Conservation (phyloP, 2,329 filamentous ascomycete species). For the Aspergillus spinulosporus region DNA sequence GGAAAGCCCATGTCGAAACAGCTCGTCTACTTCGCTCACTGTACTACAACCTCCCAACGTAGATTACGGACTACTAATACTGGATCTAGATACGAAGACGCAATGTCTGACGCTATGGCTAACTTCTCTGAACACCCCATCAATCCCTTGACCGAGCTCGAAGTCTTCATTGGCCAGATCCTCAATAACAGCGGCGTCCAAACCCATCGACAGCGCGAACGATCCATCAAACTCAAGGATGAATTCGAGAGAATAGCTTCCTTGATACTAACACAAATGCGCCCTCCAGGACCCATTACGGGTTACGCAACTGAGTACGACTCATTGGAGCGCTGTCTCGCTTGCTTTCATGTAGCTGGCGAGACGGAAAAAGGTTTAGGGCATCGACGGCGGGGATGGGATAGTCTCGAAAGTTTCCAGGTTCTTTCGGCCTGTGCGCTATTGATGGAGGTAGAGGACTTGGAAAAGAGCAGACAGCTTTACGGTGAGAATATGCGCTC, state of each 20-base stretch:
- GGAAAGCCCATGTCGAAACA: slow-evolving; percentile 17
- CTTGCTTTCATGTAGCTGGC: slow-evolving; percentile 18
- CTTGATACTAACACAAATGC: slow-evolving; percentile 21
- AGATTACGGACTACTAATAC: background rate
- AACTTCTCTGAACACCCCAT: slow-evolving; percentile 44
- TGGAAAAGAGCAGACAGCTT: slow-evolving; percentile 5
- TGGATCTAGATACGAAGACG: slow-evolving; percentile 53
- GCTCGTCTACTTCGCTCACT: slow-evolving; percentile 18
- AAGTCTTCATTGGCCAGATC: slow-evolving; percentile 60
- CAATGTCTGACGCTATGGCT: slow-evolving; percentile 51
- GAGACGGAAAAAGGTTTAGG: background rate
- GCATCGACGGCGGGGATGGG: slow-evolving; percentile 1
- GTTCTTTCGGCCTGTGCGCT: slow-evolving; percentile 22
- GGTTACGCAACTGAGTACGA: slow-evolving; percentile 12
- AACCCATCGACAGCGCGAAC: slow-evolving; percentile 43
- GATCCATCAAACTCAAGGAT: slow-evolving; percentile 46
- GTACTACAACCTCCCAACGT: background rate
- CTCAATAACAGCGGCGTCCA: slow-evolving; percentile 51
- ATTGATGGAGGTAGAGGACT: slow-evolving; percentile 19
- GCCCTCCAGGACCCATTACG: slow-evolving; percentile 1
- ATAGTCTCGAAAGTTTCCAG: slow-evolving; percentile 20
- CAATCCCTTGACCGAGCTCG: slow-evolving; percentile 50
- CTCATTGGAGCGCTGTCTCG: slow-evolving; percentile 19
- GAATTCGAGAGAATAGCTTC: slow-evolving; percentile 37
- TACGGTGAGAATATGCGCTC: background rate